Evolutionary conservation across 768 basidiomycete species (phyloP).

Genomic region (Brasilioporus rufonigricans): DNA sequence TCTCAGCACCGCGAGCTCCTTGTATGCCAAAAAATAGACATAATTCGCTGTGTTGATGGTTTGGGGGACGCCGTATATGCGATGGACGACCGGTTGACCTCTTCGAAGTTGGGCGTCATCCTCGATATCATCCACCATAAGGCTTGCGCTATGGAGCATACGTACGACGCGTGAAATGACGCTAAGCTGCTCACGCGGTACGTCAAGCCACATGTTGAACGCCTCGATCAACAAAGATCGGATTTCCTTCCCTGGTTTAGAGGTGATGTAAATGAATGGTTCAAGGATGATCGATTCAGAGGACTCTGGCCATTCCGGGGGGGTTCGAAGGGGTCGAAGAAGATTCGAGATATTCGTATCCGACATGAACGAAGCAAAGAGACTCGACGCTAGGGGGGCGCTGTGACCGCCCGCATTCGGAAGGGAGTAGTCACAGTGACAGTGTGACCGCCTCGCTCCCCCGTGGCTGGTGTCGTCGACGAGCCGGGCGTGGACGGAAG

Average conservation of each 20-base stretch:
- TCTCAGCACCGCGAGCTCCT: constrained; percentile 53
- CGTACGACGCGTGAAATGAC: constrained; percentile 81
- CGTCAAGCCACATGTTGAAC: constrained; percentile 90
- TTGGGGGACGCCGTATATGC: constrained; percentile 94
- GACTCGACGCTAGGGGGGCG: too few species aligned
- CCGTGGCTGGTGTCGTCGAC: too few species aligned
- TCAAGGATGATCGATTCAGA: constrained; percentile 56
- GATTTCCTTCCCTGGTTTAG: constrained; percentile 91
- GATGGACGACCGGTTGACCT: constrained; percentile 87
- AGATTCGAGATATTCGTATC: constrained; percentile 12
- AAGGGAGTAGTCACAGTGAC: too few species aligned
- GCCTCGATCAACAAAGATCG: constrained; percentile 84
- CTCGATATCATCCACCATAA: constrained; percentile 96
- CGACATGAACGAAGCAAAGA: constrained; percentile 5
- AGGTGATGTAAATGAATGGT: constrained; percentile 81
- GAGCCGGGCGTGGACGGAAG: too few species aligned
- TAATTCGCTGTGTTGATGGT: constrained; percentile 98
- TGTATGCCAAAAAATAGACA: constrained; percentile 91
- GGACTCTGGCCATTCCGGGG: constrained; percentile 36
- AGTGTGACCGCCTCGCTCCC: too few species aligned
- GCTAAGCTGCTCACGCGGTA: constrained; percentile 66
- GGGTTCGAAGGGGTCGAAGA: constrained; percentile 18
- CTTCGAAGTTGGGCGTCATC: constrained; percentile 85
- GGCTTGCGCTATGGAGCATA: constrained; percentile 93
- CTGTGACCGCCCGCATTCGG: too few species aligned